Evolutionary conservation across 441 rosid genomes (phyloP).

Genomic region (Pelargonium citronellum): DNA sequence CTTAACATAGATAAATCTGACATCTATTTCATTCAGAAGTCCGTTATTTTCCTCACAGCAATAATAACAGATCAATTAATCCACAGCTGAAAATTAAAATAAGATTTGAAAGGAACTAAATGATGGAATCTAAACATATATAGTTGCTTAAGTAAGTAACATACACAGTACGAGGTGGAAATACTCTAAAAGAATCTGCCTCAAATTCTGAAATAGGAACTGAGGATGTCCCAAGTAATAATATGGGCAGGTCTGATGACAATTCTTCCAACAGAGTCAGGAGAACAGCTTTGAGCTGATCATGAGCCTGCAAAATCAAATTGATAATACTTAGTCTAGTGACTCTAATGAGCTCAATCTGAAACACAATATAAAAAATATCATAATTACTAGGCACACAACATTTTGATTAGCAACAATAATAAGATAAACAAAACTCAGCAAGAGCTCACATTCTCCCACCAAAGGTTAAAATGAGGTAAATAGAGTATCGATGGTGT

Average conservation of each 20-base stretch:
- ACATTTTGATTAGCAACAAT: conserved; percentile 13
- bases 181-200: conserved; percentile 44
- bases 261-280: conserved; percentile 86
- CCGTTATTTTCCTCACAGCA: neutral
- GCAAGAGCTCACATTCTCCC: conserved; percentile 81
- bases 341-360: conserved; percentile 16
- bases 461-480: conserved; percentile 92
- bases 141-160: conserved; percentile 28
- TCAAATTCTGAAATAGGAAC: conserved; percentile 46
- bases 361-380: neutral
- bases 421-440: conserved; percentile 11
- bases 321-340: conserved; percentile 7
- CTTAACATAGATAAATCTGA: neutral
- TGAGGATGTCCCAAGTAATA: conserved; percentile 78
- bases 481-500: conserved; percentile 92
- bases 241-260: conserved; percentile 79
- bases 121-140: conserved; percentile 12
- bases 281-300: conserved; percentile 89
- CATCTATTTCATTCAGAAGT: neutral
- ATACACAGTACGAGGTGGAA: conserved; percentile 72
- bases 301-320: conserved; percentile 74
- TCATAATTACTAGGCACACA: neutral
- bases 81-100: neutral
- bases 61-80: neutral
- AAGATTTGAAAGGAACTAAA: conserved; percentile 5